These are phyloP conservation scores for Rhodotorula sp. DNA, from an alignment of 1,284 basidiomycete species.

Conservation along the genomic window DNA sequence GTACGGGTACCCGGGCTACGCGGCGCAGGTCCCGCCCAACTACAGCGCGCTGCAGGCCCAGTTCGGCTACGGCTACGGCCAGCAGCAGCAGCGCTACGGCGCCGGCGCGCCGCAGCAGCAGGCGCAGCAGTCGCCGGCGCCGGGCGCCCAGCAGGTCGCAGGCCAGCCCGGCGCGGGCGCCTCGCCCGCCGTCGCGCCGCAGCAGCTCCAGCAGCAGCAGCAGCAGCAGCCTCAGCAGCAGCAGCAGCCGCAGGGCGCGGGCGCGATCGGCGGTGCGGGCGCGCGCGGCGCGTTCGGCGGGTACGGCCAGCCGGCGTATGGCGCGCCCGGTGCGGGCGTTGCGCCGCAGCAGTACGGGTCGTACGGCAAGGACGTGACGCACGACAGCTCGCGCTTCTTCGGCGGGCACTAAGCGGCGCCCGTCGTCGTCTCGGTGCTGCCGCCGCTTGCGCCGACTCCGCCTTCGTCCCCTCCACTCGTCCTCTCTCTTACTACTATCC, in stretches of 20 bases:
- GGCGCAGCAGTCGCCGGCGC: constrained; percentile 1
- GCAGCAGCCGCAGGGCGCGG: constrained; percentile 12
- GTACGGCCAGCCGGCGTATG: constrained; percentile 6
- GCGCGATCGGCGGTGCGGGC: constrained; percentile 2
- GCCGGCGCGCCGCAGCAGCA: constrained; percentile 13
- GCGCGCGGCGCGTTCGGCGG: background rate
- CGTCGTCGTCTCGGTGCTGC: background rate
- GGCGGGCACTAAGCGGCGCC: no score
- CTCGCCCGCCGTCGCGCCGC: constrained; percentile 12
- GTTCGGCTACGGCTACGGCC: constrained; percentile 27
- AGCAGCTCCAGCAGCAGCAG: constrained; percentile 9
- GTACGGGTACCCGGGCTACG: constrained; percentile 30
- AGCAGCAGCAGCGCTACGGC: constrained; percentile 29
- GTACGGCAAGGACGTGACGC: constrained; percentile 18
- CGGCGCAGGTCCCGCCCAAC: constrained; percentile 40
- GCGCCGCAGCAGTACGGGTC: constrained; percentile 8
- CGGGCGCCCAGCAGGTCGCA: no score
- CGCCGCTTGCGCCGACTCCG: background rate
- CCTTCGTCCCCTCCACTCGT: background rate
- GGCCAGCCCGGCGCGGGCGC: constrained; percentile 6
- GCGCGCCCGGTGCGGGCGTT: constrained; percentile 5
- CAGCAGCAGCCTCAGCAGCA: constrained; percentile 8
- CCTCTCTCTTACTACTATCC: background rate
- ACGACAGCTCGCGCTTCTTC: constrained; percentile 17
- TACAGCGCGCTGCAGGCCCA: constrained; percentile 30